Evolutionary conservation across 176 grass and related monocot genomes (phyloP), one percentile per base, ranked within the genome.

Genomic region (Areca catechu): DNA sequence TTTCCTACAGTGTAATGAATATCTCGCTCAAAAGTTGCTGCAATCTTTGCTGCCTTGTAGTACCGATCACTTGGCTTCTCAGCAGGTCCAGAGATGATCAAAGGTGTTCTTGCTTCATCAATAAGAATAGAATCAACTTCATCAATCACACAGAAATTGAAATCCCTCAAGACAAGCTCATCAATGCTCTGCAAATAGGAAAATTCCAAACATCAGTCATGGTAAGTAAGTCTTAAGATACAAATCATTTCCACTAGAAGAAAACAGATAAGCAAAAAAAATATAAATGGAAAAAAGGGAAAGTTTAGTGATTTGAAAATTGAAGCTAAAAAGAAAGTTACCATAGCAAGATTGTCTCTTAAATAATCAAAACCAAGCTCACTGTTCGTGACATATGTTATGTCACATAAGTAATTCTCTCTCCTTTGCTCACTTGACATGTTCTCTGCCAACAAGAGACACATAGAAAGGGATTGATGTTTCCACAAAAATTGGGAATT

Each of bases 81-180:
- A 75, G 86, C 86, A 53, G 91, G 75, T 52, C 86, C 92, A 15
- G 92, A 97, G 68, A 97, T 91, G 74, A 97, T 97, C 71, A 91
- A 83, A 74, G 92, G 92, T 15, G 92, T 97, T 71, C 92, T 86
- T 66, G 92, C 92, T 82, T 97, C 92, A 77, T 97, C 92, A 79
- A 97, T 88, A 66, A 97, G 83, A 70, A 97, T 97, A 25, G 92
- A 97, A 88, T 97, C 92, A 81, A 97, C 92, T 91, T 97, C 92
- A 77, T 97, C 92, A 77, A 97, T 88, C 62, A 97, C 87, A 84
- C 92, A 97, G 54, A 85, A 97, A 74, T 91, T 97, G 76, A 97
- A 97, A 69, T 91, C 82, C 66, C 92, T 86, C 72, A 97, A 71
- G 57, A 97, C 92, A 82, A 97, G 81, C 53, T 97, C 92, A 66